Evolutionary conservation across 768 basidiomycete genomes (phyloP).

Genomic region (Boletus fagicola): DNA sequence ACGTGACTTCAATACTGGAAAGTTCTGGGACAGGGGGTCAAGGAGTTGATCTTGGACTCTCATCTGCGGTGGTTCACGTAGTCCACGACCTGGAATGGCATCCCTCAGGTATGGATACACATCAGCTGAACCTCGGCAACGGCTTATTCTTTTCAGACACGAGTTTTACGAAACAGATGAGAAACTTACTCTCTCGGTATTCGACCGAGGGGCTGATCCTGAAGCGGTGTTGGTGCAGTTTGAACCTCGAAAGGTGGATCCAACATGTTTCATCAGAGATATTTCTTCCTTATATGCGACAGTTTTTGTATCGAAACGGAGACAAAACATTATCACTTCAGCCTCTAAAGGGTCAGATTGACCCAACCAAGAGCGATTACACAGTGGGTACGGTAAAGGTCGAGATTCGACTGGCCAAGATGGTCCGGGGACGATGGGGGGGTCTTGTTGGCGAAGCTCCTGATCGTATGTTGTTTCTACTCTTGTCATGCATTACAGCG

Average conservation of each 20-base stretch:
- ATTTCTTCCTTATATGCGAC: constrained; percentile 2
- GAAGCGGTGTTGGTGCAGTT: constrained; percentile 60
- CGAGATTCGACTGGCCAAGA: constrained; percentile 78
- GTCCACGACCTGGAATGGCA: constrained; percentile 20
- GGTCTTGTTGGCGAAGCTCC: constrained; percentile 69
- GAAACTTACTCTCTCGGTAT: constrained; percentile 66
- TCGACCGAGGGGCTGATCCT: constrained; percentile 74
- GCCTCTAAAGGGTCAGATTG: constrained; percentile 82
- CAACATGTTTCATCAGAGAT: neutral
- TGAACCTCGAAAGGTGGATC: constrained; percentile 57
- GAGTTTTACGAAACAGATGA: constrained; percentile 90
- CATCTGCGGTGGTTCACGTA: constrained; percentile 1
- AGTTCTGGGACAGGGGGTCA: constrained; percentile 22
- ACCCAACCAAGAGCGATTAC: constrained; percentile 56
- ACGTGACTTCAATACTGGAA: constrained; percentile 31
- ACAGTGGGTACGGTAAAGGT: constrained; percentile 85
- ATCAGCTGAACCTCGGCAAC: neutral
- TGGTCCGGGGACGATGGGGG: constrained; percentile 68
- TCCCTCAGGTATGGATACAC: constrained; percentile 26
- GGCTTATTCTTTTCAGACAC: constrained; percentile 46
- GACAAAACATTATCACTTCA: constrained; percentile 70
- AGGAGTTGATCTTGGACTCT: neutral
- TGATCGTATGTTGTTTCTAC: constrained; percentile 54
- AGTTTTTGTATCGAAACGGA: constrained; percentile 54
- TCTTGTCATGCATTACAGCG: neutral